Base-by-base conservation (phyloP, 306 rosid species). In the Adenanthera pavonina region DNA sequence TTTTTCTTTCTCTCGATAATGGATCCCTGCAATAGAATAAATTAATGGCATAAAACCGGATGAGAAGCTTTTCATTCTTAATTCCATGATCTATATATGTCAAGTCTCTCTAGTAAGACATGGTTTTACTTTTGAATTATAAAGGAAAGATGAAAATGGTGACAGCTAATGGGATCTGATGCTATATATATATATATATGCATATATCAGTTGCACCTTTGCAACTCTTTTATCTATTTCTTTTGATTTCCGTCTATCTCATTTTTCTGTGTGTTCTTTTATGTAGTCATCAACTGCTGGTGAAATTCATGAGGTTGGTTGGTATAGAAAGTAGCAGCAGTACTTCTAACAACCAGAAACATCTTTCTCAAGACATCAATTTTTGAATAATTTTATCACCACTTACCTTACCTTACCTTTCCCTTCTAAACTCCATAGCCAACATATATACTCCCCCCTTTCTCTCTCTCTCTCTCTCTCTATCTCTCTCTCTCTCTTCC, bases 1-100 rank as follows among this genome's bases (percentile, higher is more conserved):
- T 89, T 73, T 15, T 8, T n/a, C 30, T 16, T 69, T 84, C 53
- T 77, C 85, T 86, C 69, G 9, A 25, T 2, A 19, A 36, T 64
- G 44, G 69, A 64, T 64, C 46, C 35, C 69, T 64, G 46, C 69
- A 64, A 14, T 15, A 64, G 4, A 34, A 84, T 78, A 65, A 25
- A 74, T 61, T 43, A 6, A 35, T 76, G 59, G 6, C 6, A 71
- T 40, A 35, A 41, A 77, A 80, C 59, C 33, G 59, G 52, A 36
- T 48, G 47, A 81, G 68, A 33, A 61, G 43, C 68, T 33, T 34
- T 61, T 61, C 13, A 61, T 61, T 61, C 38, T 33, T 61, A 61
- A 34, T 61, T 33, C 68, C 68, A 61, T 17, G 20, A 80, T 13
- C 16, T 73, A 38, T 47, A 52, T 10, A 19, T 77, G 44, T 70